Evolutionary conservation across 352 stramenopile genomes (phyloP).

Genomic region (Pythium rhizo-oryzae): DNA sequence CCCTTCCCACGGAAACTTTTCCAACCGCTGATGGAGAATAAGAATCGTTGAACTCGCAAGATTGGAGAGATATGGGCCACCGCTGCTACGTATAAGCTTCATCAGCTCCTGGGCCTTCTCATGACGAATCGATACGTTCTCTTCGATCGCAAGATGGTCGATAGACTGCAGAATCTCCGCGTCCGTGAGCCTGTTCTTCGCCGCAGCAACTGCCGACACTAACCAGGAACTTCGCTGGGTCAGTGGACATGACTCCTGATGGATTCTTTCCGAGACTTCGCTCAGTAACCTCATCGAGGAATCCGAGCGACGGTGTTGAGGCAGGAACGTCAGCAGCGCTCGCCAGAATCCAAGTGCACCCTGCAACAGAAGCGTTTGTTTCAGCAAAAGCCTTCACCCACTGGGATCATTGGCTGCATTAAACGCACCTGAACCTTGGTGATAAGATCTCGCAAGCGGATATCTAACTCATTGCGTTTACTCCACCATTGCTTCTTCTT

Average conservation of each 20-base stretch:
- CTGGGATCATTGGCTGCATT: no score
- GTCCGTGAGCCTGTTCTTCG: constrained; percentile 13
- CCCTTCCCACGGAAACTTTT: constrained; percentile 85
- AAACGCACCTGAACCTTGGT: constrained; percentile 53
- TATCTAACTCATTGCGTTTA: constrained; percentile 60
- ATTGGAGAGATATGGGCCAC: not conserved
- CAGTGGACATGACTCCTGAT: not conserved
- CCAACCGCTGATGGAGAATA: constrained; percentile 60
- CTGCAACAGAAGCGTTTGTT: not conserved
- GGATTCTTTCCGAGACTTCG: not conserved
- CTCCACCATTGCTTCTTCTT: constrained; percentile 85
- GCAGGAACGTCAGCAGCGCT: constrained; percentile 17
- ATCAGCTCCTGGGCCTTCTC: constrained; percentile 6
- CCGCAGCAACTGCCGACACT: constrained; percentile 4
- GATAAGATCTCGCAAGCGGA: constrained; percentile 43
- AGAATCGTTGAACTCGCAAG: constrained; percentile 47
- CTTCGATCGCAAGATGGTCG: constrained; percentile 28
- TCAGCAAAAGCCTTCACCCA: constrained; percentile 1
- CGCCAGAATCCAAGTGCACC: constrained; percentile 27
- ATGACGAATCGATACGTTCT: constrained; percentile 20
- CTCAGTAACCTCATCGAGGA: not conserved
- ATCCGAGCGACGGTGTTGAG: not conserved
- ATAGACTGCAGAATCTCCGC: constrained; percentile 21
- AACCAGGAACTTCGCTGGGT: constrained; percentile 14
- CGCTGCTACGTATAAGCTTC: not conserved